A percentile compares a stretch with the other conserved stretches of the same genome.
These are phyloP conservation scores for Podila epicladia DNA, from an alignment of 192 early-diverging fungal species.

Conservation along the genomic window DNA sequence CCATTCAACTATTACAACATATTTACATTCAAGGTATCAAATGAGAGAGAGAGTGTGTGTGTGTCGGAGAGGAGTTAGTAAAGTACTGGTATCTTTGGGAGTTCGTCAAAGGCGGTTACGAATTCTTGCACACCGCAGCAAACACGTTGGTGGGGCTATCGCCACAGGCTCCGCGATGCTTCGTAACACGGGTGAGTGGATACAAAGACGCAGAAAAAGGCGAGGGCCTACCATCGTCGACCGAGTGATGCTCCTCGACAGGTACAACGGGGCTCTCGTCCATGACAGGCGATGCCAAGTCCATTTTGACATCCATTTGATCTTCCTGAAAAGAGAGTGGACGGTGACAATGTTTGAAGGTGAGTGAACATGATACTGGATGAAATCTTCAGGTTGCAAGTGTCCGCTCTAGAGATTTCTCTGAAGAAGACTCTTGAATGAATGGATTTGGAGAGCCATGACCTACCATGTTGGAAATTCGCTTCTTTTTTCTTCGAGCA, in stretches of 20 bases:
- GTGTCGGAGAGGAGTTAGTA: neutral
- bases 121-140: neutral
- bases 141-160: neutral
- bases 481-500: too few relatives aligned
- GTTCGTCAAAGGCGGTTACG: neutral
- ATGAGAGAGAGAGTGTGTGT: neutral
- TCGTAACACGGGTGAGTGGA: too few relatives aligned
- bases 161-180: neutral
- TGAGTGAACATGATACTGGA: too few relatives aligned
- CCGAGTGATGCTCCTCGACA: conserved; percentile 20
- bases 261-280: conserved; percentile 25
- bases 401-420: too few relatives aligned
- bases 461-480: too few relatives aligned
- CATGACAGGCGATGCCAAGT: conserved; percentile 2
- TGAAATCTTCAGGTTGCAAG: too few relatives aligned
- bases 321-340: conserved; percentile 1
- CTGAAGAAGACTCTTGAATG: too few relatives aligned
- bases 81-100: neutral
- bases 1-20: conserved; percentile 42
- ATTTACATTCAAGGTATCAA: neutral
- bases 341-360: too few relatives aligned
- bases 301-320: conserved; percentile 37
- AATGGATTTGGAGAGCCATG: too few relatives aligned
- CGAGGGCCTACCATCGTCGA: conserved; percentile 6
- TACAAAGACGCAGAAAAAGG: conserved; percentile 1